These are phyloP conservation scores for Combretum micranthum DNA, from an alignment of 345 rosid genomes.

Conservation along the genomic window DNA sequence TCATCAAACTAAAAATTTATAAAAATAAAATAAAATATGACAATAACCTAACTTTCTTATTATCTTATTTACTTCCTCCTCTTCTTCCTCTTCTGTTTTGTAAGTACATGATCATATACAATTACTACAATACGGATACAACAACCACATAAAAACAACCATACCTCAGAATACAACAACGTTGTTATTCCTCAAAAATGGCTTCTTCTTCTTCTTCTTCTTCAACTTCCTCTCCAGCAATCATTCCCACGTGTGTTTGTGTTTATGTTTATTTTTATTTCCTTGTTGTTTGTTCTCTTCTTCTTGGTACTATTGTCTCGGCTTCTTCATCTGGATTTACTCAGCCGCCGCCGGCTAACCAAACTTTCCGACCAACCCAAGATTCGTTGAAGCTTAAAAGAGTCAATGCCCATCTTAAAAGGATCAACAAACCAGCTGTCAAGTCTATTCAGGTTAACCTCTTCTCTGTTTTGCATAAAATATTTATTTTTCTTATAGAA, in stretches of 20 bases:
- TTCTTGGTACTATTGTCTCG: slow-evolving; percentile 14
- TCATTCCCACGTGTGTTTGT: slow-evolving; percentile 38
- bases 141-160: slow-evolving; percentile 7
- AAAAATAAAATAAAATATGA: neutral
- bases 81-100: too few relatives aligned
- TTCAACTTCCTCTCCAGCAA: slow-evolving; percentile 11
- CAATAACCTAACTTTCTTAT: too few relatives aligned
- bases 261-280: slow-evolving; percentile 42
- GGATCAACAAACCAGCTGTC: slow-evolving; percentile 83
- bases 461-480: too few relatives aligned
- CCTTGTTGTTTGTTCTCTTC: slow-evolving; percentile 14
- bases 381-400: slow-evolving; percentile 44
- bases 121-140: neutral
- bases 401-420: slow-evolving; percentile 48
- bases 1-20: slow-evolving; percentile 9
- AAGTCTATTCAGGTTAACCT: slow-evolving; percentile 63
- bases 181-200: slow-evolving; percentile 45
- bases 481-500: too few relatives aligned
- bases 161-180: slow-evolving; percentile 24
- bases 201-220: slow-evolving; percentile 32
- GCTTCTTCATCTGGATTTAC: slow-evolving; percentile 36
- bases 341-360: slow-evolving; percentile 28
- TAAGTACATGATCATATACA: too few relatives aligned
- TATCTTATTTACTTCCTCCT: too few relatives aligned
- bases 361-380: slow-evolving; percentile 42